Conservation (phyloP, 805 yeast species). For the Priceomyces fermenticarens region DNA sequence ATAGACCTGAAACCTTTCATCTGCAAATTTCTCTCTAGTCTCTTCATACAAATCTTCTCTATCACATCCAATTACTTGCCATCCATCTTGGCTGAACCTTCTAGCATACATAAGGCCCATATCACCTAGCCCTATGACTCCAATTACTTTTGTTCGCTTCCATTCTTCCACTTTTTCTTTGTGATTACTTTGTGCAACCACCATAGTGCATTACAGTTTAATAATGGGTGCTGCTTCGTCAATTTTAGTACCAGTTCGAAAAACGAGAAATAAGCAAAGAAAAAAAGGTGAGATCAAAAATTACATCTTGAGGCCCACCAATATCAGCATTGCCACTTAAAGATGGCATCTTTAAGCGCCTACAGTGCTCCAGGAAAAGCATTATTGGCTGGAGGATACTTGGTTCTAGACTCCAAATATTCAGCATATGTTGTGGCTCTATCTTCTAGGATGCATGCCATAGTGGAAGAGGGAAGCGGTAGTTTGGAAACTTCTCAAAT, state of each 20-base stretch:
- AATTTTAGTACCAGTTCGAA: background rate
- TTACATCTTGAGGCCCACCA: background rate
- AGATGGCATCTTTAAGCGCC: slow-evolving; percentile 32
- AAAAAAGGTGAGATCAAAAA: background rate
- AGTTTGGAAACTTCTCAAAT: slow-evolving; percentile 20
- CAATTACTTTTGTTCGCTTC: slow-evolving; percentile 54
- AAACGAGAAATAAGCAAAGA: background rate
- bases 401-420: slow-evolving; percentile 78
- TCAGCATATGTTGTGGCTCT: slow-evolving; percentile 81
- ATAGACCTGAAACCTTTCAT: slow-evolving; percentile 53
- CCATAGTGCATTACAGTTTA: background rate
- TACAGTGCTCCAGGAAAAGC: slow-evolving; percentile 98
- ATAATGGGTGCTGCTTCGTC: background rate
- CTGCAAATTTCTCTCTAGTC: slow-evolving; percentile 36
- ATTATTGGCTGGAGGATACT: slow-evolving; percentile 88
- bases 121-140: slow-evolving; percentile 94
- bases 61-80: slow-evolving; percentile 89
- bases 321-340: background rate
- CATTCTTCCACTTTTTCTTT: slow-evolving; percentile 10
- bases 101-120: slow-evolving; percentile 92
- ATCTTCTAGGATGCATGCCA: slow-evolving; percentile 86
- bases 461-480: slow-evolving; percentile 25
- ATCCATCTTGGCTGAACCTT: slow-evolving; percentile 74
- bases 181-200: too few species aligned
- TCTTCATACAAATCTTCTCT: slow-evolving; percentile 59